These are phyloP conservation scores for Penicillium sp. DNA, from an alignment of 2,329 filamentous ascomycete genomes.

Conservation along the genomic window DNA sequence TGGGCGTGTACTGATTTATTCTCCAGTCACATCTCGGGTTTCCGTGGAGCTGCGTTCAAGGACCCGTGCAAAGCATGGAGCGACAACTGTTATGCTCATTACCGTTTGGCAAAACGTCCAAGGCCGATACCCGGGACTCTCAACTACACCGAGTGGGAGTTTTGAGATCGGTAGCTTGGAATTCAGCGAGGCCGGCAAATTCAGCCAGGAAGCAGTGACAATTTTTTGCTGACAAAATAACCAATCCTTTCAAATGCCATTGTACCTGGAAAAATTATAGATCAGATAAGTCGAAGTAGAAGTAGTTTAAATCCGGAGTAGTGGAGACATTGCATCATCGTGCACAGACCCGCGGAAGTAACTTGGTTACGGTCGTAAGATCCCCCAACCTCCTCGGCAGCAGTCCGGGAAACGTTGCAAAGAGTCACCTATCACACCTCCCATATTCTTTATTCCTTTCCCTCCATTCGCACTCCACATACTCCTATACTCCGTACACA, in stretches of 20 bases:
- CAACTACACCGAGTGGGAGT: too few relatives aligned
- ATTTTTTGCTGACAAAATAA: background rate
- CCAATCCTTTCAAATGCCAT: background rate
- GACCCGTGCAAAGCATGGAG: too few relatives aligned
- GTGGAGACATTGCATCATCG: constrained; percentile 6
- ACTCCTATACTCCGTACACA: constrained; percentile 10
- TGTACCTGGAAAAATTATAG: background rate
- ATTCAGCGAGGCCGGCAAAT: too few relatives aligned
- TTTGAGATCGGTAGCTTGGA: too few relatives aligned
- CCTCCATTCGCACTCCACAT: background rate
- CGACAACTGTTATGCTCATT: too few relatives aligned
- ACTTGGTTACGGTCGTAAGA: constrained; percentile 1
- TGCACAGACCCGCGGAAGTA: constrained; percentile 11
- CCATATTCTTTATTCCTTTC: constrained; percentile 1
- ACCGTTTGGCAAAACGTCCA: too few relatives aligned
- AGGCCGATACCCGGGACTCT: too few relatives aligned
- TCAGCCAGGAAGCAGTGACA: too few relatives aligned
- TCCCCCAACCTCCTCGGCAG: background rate
- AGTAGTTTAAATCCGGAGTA: background rate
- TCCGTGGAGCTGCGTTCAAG: too few relatives aligned
- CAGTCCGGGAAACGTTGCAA: too few relatives aligned
- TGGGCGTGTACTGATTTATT: too few relatives aligned
- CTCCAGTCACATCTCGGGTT: too few relatives aligned
- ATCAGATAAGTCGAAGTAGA: background rate
- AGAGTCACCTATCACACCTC: constrained; percentile 7